Conservation (phyloP, 768 basidiomycete genomes). For the Amanita brunnescens region DNA sequence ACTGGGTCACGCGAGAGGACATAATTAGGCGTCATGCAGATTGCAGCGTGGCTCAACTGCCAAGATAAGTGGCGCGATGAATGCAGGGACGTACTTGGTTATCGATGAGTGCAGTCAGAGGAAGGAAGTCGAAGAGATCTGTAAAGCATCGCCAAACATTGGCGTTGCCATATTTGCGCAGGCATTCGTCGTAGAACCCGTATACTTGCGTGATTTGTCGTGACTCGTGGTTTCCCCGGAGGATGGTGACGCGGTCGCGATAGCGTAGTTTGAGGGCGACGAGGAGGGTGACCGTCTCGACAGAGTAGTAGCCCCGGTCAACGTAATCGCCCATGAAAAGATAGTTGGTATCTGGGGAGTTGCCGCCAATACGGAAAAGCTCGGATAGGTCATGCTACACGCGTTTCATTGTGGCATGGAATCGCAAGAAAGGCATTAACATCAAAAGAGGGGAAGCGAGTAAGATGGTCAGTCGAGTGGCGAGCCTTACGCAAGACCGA, state of each 20-base stretch:
- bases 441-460: not conserved
- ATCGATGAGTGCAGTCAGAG: constrained; percentile 95
- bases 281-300: constrained; percentile 96
- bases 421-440: constrained; percentile 8
- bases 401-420: not conserved
- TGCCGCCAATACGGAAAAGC: constrained; percentile 96
- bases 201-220: constrained; percentile 99
- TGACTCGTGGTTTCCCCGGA: constrained; percentile 98
- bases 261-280: constrained; percentile 97
- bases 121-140: constrained; percentile 96
- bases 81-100: constrained; percentile 74
- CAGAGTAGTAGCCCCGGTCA: constrained; percentile 98
- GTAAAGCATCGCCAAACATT: constrained; percentile 99
- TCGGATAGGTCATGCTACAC: constrained; percentile 96
- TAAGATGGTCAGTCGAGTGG: constrained; percentile 2
- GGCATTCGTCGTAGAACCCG: constrained; percentile 99
- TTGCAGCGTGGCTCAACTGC: not conserved
- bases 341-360: constrained; percentile 98
- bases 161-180: constrained; percentile 99
- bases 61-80: not conserved
- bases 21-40: constrained; percentile 2
- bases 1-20: not conserved
- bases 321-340: constrained; percentile 99
- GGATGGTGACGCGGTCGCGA: constrained; percentile 94
- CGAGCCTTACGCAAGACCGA: constrained; percentile 9